These are phyloP conservation scores for Aureobasidium melanogenum DNA, from an alignment of 2,329 filamentous ascomycete genomes.

Conservation along the genomic window DNA sequence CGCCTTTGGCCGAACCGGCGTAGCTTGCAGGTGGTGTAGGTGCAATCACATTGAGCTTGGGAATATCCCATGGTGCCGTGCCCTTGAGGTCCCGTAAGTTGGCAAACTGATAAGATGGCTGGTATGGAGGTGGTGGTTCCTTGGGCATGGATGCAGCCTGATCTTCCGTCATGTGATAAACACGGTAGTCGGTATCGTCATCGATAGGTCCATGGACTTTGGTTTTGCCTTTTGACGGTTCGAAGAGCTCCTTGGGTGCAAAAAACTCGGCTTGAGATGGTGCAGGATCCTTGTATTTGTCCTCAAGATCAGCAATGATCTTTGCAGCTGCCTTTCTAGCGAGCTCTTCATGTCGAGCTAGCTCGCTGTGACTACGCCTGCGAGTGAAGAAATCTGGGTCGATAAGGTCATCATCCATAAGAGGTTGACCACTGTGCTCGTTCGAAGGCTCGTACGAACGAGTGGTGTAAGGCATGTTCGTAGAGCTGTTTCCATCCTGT, in stretches of 20 bases:
- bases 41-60: constrained; percentile 47
- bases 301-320: constrained; percentile 35
- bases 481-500: constrained; percentile 1
- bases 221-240: constrained; percentile 29
- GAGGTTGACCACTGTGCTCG: constrained; percentile 27
- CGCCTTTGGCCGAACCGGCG: constrained; percentile 29
- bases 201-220: constrained; percentile 33
- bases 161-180: constrained; percentile 31
- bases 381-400: constrained; percentile 37
- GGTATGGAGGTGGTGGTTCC: constrained; percentile 26
- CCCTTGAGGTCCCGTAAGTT: background rate
- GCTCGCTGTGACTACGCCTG: constrained; percentile 21
- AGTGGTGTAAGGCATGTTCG: background rate
- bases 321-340: constrained; percentile 28
- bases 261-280: constrained; percentile 40
- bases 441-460: constrained; percentile 22
- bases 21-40: constrained; percentile 48
- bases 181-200: constrained; percentile 36
- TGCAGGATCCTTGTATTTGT: constrained; percentile 31
- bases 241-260: constrained; percentile 36
- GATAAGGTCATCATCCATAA: constrained; percentile 38
- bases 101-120: background rate
- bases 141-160: constrained; percentile 24
- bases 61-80: constrained; percentile 28
- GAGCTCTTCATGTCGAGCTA: constrained; percentile 20